Conservation (phyloP, 1,139 yeast species). For the Protomyces macrosporus region DNA sequence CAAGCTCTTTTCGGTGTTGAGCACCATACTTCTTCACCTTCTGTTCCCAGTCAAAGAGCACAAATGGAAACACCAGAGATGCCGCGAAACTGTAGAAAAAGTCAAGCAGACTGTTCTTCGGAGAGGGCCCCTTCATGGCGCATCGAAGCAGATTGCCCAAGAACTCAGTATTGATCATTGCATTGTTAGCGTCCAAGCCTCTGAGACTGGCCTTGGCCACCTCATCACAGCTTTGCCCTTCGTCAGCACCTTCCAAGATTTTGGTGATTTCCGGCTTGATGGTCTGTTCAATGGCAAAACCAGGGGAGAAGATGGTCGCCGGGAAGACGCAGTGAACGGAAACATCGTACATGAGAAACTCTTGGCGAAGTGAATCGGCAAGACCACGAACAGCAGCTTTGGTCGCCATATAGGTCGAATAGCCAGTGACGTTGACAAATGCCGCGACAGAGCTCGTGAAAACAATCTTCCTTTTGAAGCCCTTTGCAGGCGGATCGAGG, state of each 20-base stretch:
- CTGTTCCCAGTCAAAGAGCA: constrained; percentile 23
- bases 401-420: constrained; percentile 81
- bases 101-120: constrained; percentile 24
- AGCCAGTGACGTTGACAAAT: constrained; percentile 84
- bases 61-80: constrained; percentile 22
- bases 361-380: constrained; percentile 75
- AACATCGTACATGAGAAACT: constrained; percentile 61
- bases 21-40: constrained; percentile 23
- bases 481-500: constrained; percentile 31
- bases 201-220: constrained; percentile 61
- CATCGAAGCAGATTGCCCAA: constrained; percentile 47
- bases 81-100: constrained; percentile 22
- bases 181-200: constrained; percentile 59
- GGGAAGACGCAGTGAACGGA: constrained; percentile 59
- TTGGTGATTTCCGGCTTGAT: constrained; percentile 84
- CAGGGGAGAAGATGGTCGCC: constrained; percentile 87
- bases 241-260: constrained; percentile 77
- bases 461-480: constrained; percentile 52
- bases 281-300: constrained; percentile 69
- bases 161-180: constrained; percentile 72
- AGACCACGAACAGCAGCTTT: constrained; percentile 77
- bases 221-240: constrained; percentile 58
- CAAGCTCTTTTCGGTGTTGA: not conserved
- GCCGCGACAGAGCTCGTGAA: constrained; percentile 78
- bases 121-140: constrained; percentile 27